A percentile compares a stretch with the other conserved stretches of the same genome.
These are phyloP conservation scores for Neurospora sp. DNA, from an alignment of 495 filamentous ascomycete species.

Conservation along the genomic window DNA sequence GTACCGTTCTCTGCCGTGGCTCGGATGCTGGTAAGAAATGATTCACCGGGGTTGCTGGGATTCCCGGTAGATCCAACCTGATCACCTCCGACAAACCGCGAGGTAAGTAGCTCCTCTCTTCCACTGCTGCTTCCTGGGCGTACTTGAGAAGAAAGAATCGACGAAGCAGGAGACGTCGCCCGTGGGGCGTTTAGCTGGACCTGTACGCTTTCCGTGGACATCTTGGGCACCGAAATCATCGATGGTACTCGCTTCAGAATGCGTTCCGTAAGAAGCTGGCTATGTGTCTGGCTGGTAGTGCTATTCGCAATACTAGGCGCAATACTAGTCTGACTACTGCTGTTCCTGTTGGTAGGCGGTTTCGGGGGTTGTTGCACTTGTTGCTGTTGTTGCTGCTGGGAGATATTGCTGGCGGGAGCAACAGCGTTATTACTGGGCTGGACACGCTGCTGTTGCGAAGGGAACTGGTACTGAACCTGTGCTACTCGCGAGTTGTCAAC, in stretches of 20 bases:
- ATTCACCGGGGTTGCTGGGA: constrained; percentile 9
- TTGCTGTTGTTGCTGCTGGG: background rate
- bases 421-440: background rate
- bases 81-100: constrained; percentile 34
- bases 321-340: background rate
- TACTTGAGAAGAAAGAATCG: constrained; percentile 7
- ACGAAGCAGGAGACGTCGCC: constrained; percentile 21
- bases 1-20: background rate
- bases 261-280: constrained; percentile 45
- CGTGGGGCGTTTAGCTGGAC: constrained; percentile 30
- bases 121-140: constrained; percentile 37
- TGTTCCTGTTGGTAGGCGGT: background rate
- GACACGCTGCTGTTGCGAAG: background rate
- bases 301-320: constrained; percentile 14
- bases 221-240: constrained; percentile 47
- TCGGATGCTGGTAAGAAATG: constrained; percentile 15
- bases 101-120: constrained; percentile 34
- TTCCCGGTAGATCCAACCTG: background rate
- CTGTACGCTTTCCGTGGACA: constrained; percentile 46
- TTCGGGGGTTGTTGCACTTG: constrained; percentile 3
- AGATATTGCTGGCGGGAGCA: background rate
- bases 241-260: constrained; percentile 48
- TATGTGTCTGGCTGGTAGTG: constrained; percentile 18
- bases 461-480: background rate
- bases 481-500: background rate